Conservation (phyloP, 371 early-diverging fungal genomes). For the Smittium culicis region DNA sequence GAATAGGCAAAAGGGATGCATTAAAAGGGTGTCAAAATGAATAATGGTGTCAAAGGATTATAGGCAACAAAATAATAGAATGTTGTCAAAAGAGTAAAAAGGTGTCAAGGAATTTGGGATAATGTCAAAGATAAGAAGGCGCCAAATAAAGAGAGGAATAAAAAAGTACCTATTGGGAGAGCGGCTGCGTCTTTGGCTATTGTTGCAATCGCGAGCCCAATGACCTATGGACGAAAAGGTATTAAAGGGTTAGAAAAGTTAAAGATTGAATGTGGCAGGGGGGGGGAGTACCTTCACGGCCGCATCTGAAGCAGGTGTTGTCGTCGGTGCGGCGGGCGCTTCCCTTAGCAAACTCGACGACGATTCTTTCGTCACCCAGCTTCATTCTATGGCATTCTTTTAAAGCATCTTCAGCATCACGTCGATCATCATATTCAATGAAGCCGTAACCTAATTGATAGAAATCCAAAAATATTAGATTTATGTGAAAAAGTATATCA, state of each 20-base stretch:
- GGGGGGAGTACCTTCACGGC: slow-evolving; percentile 38
- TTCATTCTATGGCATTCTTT: slow-evolving; percentile 42
- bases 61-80: too few relatives aligned
- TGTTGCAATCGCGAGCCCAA: slow-evolving; percentile 56
- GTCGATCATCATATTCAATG: slow-evolving; percentile 38
- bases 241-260: neutral
- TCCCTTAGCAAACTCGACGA: slow-evolving; percentile 51
- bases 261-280: too few relatives aligned
- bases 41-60: too few relatives aligned
- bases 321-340: slow-evolving; percentile 39
- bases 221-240: slow-evolving; percentile 37
- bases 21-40: too few relatives aligned
- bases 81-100: too few relatives aligned
- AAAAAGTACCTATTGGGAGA: neutral
- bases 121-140: neutral
- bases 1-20: too few relatives aligned
- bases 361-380: slow-evolving; percentile 40
- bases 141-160: neutral
- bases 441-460: slow-evolving; percentile 34
- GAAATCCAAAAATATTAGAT: neutral
- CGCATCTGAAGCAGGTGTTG: slow-evolving; percentile 51
- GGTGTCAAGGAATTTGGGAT: too few relatives aligned
- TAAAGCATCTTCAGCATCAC: slow-evolving; percentile 52
- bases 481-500: neutral
- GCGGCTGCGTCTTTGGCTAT: neutral